A percentile compares a stretch with the other conserved stretches of the same genome.
These are phyloP conservation scores for Metarhizium humberi DNA, from an alignment of 2,329 filamentous ascomycete genomes.

Conservation along the genomic window DNA sequence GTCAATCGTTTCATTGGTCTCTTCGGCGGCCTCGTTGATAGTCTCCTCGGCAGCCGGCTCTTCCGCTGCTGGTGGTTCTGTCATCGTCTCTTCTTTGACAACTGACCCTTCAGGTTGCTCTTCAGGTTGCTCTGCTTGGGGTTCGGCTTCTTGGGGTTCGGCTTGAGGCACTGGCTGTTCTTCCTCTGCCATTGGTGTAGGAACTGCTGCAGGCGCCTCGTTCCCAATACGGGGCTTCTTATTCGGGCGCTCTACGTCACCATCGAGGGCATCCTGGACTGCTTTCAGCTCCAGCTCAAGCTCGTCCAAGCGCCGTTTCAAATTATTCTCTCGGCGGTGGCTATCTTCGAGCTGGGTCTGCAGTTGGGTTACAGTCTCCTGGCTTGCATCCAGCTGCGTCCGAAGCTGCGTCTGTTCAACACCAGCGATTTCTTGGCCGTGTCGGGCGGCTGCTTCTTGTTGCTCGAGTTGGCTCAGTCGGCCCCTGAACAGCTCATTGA, in stretches of 20 bases:
- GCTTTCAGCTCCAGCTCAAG: constrained; percentile 52
- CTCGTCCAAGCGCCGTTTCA: constrained; percentile 76
- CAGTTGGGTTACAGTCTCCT: constrained; percentile 34
- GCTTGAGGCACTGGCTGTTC: constrained; percentile 2
- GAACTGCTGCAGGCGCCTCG: not conserved
- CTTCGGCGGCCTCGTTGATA: not conserved
- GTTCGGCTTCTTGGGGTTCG: not conserved
- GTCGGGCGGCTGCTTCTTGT: constrained; percentile 59
- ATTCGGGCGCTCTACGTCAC: constrained; percentile 6
- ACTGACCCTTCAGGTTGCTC: not conserved
- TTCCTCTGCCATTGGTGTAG: not conserved
- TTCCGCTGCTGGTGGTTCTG: too few species aligned
- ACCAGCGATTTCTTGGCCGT: constrained; percentile 47
- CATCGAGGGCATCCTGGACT: constrained; percentile 10
- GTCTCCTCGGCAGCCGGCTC: not conserved
- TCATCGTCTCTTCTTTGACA: not conserved
- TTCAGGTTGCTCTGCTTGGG: not conserved
- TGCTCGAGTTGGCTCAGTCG: constrained; percentile 72
- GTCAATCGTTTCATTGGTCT: not conserved
- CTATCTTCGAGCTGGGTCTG: constrained; percentile 64
- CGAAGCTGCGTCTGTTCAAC: constrained; percentile 49
- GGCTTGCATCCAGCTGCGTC: constrained; percentile 41
- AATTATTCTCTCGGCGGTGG: constrained; percentile 67
- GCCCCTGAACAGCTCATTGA: constrained; percentile 74
- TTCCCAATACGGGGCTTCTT: constrained; percentile 9